Conservation (phyloP, 371 early-diverging fungal genomes). For the Mycotypha africana region DNA sequence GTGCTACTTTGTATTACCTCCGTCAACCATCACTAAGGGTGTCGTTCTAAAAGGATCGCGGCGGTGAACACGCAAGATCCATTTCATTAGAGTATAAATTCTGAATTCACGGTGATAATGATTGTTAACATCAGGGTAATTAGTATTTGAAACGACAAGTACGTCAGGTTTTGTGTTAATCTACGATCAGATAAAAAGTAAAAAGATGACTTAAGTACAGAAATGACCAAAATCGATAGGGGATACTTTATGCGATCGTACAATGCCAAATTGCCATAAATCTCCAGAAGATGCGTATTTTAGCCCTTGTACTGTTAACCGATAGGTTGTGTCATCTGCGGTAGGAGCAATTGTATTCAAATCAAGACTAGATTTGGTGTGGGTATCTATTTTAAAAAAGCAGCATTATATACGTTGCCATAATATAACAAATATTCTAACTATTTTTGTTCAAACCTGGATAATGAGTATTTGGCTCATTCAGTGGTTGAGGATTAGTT, state of each 20-base stretch:
- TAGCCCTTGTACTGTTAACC: slow-evolving; percentile 13
- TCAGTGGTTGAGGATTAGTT: slow-evolving; percentile 9
- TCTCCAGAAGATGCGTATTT: slow-evolving; percentile 17
- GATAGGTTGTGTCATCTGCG: slow-evolving; percentile 23
- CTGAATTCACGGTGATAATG: slow-evolving; percentile 40
- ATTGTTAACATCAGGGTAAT: slow-evolving; percentile 20
- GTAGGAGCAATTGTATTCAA: slow-evolving; percentile 34
- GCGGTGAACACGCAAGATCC: slow-evolving; percentile 42
- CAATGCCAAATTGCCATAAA: slow-evolving; percentile 29
- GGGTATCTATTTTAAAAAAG: slow-evolving; percentile 16
- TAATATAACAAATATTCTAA: background rate
- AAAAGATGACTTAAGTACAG: too few species aligned
- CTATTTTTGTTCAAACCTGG: slow-evolving; percentile 10
- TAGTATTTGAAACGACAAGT: slow-evolving; percentile 32
- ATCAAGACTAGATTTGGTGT: slow-evolving; percentile 8
- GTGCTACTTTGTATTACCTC: too few species aligned
- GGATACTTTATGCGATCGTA: slow-evolving; percentile 11
- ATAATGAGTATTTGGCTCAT: slow-evolving; percentile 16
- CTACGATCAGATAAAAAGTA: slow-evolving; percentile 10
- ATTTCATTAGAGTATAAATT: slow-evolving; percentile 44
- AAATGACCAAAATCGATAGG: too few species aligned
- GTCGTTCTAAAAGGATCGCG: slow-evolving; percentile 24
- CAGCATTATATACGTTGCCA: background rate
- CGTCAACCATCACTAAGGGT: slow-evolving; percentile 42
- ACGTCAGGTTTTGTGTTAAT: slow-evolving; percentile 42